Percentiles rank a stretch among this genome's conserved stretches.
These are phyloP conservation scores for Pisolithus orientalis DNA, from an alignment of 768 basidiomycete genomes.

Conservation along the genomic window DNA sequence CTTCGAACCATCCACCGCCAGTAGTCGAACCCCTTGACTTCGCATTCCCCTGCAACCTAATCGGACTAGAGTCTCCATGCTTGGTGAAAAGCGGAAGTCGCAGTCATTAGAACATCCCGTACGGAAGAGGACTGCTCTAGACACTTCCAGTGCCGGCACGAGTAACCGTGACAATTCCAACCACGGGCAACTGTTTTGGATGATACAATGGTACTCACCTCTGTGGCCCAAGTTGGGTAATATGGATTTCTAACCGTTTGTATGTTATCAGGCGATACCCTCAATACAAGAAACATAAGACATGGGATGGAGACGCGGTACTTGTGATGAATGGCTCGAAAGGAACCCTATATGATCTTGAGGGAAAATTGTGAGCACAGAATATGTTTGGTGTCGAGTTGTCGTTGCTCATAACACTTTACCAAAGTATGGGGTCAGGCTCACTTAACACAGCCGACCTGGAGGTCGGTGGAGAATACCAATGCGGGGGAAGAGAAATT, in stretches of 20 bases:
- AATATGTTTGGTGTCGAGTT: not conserved
- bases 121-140: slow-evolving; percentile 25
- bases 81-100: slow-evolving; percentile 27
- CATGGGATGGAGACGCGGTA: slow-evolving; percentile 83
- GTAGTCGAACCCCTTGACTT: too few relatives aligned
- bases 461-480: slow-evolving; percentile 32
- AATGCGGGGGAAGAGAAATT: slow-evolving; percentile 51
- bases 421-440: slow-evolving; percentile 46
- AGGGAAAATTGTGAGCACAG: slow-evolving; percentile 56
- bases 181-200: slow-evolving; percentile 50
- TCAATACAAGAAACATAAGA: slow-evolving; percentile 80
- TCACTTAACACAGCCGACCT: slow-evolving; percentile 36
- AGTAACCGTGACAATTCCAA: slow-evolving; percentile 8
- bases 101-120: slow-evolving; percentile 13
- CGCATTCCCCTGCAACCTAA: too few relatives aligned
- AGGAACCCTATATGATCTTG: slow-evolving; percentile 51
- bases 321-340: slow-evolving; percentile 43
- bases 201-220: slow-evolving; percentile 63
- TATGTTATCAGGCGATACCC: slow-evolving; percentile 47
- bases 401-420: not conserved
- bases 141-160: slow-evolving; percentile 8
- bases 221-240: not conserved
- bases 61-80: slow-evolving; percentile 3
- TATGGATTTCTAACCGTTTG: not conserved
- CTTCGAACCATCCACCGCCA: too few relatives aligned